Evolutionary conservation across 2,329 filamentous ascomycete genomes (phyloP), one percentile per base, ranked within the genome.

Genomic region (Aurifilum marmelostoma): DNA sequence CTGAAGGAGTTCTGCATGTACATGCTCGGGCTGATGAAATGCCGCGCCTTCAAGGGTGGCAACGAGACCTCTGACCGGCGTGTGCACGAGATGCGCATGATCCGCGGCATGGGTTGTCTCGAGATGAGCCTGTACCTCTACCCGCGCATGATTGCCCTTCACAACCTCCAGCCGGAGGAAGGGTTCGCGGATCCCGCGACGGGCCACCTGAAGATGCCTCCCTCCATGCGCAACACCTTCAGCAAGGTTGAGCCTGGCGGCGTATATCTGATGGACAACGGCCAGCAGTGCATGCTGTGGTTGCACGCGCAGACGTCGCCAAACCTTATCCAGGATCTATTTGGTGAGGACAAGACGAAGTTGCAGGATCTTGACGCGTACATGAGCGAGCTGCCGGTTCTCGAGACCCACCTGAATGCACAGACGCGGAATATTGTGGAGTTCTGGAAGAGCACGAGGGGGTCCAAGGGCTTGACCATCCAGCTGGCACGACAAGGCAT

Each of bases 1-100:
- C 87, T 99, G 39, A 98, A 98, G 78, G 96, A 99, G 78, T 94
- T 97, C 75, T 90, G 92, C 75, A 98, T 99, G 94, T 98, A 96
- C 79, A 92, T 97, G 81, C 89, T 99, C 12, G 91, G 92, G 62
- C 83, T 98, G 72, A 82, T 97, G 77, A 99, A 99, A 80, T 94
- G 89, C 68, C 89, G 96, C 69, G 94, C 95, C 2, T 94, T 98
- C 83, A 98, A 98, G 83, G 92, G 92, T 65, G 95, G 95, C 69
- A 90, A 91, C 73, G 96, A 99, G 80, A 92, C 93, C 47, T 93
- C 92, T 12, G 96, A 99, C 79, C 90, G 96, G 71, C 88, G 96
- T 72, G 91, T 97, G 18, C 92, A 98, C 75, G 95, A 97, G 77
- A 90, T 97, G 85, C 90, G 95, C 65, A 90, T 97, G 87, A 87